Percentiles rank a stretch among this genome's conserved stretches.
Evolutionary conservation across 176 grass and related monocot genomes (phyloP).

Genomic region (Rhipidocladum racemiflorum): DNA sequence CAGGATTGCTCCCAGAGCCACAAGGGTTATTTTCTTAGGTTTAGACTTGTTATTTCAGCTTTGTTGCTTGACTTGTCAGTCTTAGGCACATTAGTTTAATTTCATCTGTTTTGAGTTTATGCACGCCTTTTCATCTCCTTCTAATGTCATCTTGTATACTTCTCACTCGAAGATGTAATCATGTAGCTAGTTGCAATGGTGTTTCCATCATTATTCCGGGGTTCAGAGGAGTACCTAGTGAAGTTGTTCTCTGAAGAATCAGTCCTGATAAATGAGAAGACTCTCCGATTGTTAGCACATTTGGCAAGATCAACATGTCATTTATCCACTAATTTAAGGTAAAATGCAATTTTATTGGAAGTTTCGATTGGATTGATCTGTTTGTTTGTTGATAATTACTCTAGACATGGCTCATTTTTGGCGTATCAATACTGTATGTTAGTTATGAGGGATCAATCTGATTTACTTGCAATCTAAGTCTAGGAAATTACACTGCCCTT

Average conservation of each 20-base stretch:
- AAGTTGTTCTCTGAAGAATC: slow-evolving; percentile 63
- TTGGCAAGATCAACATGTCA: slow-evolving; percentile 54
- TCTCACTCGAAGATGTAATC: slow-evolving; percentile 26
- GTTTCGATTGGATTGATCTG: slow-evolving; percentile 18
- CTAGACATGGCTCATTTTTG: slow-evolving; percentile 6
- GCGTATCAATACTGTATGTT: neutral
- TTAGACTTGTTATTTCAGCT: neutral
- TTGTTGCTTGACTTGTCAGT: neutral
- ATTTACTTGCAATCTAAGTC: neutral
- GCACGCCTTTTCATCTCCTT: slow-evolving; percentile 8
- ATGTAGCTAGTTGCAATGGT: slow-evolving; percentile 63
- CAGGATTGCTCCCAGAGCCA: neutral
- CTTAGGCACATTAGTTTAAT: neutral
- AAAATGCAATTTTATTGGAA: slow-evolving; percentile 33
- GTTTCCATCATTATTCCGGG: slow-evolving; percentile 66
- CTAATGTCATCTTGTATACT: slow-evolving; percentile 25
- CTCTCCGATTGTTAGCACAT: slow-evolving; percentile 60
- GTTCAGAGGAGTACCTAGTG: slow-evolving; percentile 58
- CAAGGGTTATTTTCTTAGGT: neutral
- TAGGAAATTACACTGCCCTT: neutral
- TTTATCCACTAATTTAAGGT: slow-evolving; percentile 75
- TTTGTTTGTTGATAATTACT: slow-evolving; percentile 33
- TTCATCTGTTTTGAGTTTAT: slow-evolving; percentile 1
- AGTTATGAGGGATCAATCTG: neutral
- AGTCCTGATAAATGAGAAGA: slow-evolving; percentile 69